These are phyloP conservation scores for Botrytis hyacinthi DNA, from an alignment of 2,329 filamentous ascomycete genomes.

Conservation along the genomic window DNA sequence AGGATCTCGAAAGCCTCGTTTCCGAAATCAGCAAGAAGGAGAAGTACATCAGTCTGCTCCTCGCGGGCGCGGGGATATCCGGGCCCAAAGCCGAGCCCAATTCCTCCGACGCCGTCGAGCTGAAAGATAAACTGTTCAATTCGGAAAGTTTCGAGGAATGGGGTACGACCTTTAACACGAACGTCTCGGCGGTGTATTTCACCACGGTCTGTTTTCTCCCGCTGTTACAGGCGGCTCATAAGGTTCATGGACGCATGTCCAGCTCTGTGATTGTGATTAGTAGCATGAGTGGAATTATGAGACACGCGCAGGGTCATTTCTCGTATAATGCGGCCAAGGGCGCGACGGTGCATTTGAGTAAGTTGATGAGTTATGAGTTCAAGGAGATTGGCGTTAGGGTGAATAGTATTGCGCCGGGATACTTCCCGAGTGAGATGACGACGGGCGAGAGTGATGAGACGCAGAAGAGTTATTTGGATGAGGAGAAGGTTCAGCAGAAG, in stretches of 20 bases:
- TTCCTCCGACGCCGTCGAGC: slow-evolving; percentile 48
- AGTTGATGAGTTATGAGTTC: slow-evolving; percentile 54
- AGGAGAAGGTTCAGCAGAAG: slow-evolving; percentile 50
- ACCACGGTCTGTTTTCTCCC: slow-evolving; percentile 62
- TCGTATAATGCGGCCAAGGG: slow-evolving; percentile 46
- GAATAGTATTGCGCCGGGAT: slow-evolving; percentile 55
- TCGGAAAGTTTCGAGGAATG: slow-evolving; percentile 60
- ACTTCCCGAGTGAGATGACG: slow-evolving; percentile 49
- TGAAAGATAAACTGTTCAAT: slow-evolving; percentile 60
- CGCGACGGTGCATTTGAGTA: slow-evolving; percentile 53
- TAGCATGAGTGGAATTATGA: slow-evolving; percentile 35
- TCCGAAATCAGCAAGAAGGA: slow-evolving; percentile 54
- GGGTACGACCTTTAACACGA: slow-evolving; percentile 68
- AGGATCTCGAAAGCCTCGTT: slow-evolving; percentile 54
- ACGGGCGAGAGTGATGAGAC: slow-evolving; percentile 45
- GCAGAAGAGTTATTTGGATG: slow-evolving; percentile 49
- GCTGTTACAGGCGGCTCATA: slow-evolving; percentile 55
- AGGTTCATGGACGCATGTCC: slow-evolving; percentile 40
- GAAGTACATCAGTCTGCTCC: slow-evolving; percentile 56
- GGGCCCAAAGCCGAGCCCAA: slow-evolving; percentile 39
- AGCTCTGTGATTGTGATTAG: slow-evolving; percentile 35
- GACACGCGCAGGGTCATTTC: slow-evolving; percentile 35
- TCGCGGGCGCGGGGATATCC: slow-evolving; percentile 56
- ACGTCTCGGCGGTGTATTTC: slow-evolving; percentile 66
- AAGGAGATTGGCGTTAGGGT: slow-evolving; percentile 53